Conservation (phyloP, 371 early-diverging fungal genomes). For the Choanephora cucurbitarum region DNA sequence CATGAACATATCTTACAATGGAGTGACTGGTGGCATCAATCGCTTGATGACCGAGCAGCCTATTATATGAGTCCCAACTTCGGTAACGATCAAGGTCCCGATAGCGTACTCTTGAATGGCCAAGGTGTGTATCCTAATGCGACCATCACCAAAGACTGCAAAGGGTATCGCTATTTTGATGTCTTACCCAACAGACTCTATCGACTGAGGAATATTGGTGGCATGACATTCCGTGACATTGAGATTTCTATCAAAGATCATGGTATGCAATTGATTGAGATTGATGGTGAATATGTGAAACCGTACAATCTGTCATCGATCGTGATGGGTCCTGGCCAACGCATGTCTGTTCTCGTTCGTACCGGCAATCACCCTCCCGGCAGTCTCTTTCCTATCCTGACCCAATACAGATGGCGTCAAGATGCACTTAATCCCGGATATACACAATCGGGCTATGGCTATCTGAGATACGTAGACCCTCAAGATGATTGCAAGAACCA, state of each 20-base stretch:
- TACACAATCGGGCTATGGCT: constrained; percentile 21
- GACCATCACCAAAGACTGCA: constrained; percentile 11
- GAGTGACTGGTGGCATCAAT: constrained; percentile 51
- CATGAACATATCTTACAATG: constrained; percentile 45
- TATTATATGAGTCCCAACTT: constrained; percentile 26
- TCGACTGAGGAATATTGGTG: constrained; percentile 39
- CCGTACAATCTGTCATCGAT: constrained; percentile 29
- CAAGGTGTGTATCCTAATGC: constrained; percentile 20
- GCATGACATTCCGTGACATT: constrained; percentile 31
- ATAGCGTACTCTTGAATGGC: constrained; percentile 37
- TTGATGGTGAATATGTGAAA: constrained; percentile 37
- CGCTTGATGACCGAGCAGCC: constrained; percentile 10
- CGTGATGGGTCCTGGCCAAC: constrained; percentile 41
- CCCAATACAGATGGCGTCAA: constrained; percentile 2
- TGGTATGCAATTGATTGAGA: constrained; percentile 38
- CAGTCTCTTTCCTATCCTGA: constrained; percentile 25
- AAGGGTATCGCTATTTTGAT: constrained; percentile 27
- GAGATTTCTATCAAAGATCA: constrained; percentile 34
- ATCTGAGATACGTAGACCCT: constrained; percentile 11
- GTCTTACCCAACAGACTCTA: constrained; percentile 36
- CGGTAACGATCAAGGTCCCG: constrained; percentile 24
- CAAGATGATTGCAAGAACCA: not conserved
- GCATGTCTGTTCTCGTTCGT: constrained; percentile 35
- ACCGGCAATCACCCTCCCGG: constrained; percentile 24
- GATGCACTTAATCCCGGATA: not conserved